phyloP scores from a whole-genome alignment of 441 rosid species.

The Croton setiger region DNA sequence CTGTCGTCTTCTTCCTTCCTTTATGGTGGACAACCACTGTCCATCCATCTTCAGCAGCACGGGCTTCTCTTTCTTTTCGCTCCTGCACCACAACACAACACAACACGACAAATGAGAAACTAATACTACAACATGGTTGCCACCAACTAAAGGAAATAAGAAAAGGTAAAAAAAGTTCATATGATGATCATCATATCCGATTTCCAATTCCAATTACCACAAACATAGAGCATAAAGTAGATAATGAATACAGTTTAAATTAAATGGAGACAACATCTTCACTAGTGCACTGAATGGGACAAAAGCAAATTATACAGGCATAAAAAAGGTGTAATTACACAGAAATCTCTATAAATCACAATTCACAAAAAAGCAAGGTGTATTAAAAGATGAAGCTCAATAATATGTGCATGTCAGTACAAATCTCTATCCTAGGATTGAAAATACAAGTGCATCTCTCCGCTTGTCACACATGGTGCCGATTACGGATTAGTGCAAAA shows the following conservation, averaged over 20 bases:
- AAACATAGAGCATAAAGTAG: neutral
- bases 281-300: neutral
- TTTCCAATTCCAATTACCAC: neutral
- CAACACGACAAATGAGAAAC: conserved; percentile 17
- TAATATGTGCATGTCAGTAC: neutral
- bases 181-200: conserved; percentile 4
- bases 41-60: conserved; percentile 72
- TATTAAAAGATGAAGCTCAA: neutral
- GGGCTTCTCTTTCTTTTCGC: conserved; percentile 63
- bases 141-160: neutral
- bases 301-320: neutral
- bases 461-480: neutral
- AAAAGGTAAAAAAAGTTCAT: neutral
- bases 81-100: conserved; percentile 43
- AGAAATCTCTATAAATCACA: neutral
- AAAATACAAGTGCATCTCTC: neutral
- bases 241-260: neutral
- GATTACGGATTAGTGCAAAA: conserved; percentile 1
- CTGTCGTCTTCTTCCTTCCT: conserved; percentile 78
- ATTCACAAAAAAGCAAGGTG: neutral
- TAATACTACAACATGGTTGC: neutral
- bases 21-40: conserved; percentile 67
- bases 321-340: neutral
- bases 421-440: neutral
- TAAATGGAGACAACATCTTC: neutral